Evolutionary conservation across 768 basidiomycete species (phyloP), one percentile per base, ranked within the genome.

Genomic region (Leucosporidium creatinivorum): DNA sequence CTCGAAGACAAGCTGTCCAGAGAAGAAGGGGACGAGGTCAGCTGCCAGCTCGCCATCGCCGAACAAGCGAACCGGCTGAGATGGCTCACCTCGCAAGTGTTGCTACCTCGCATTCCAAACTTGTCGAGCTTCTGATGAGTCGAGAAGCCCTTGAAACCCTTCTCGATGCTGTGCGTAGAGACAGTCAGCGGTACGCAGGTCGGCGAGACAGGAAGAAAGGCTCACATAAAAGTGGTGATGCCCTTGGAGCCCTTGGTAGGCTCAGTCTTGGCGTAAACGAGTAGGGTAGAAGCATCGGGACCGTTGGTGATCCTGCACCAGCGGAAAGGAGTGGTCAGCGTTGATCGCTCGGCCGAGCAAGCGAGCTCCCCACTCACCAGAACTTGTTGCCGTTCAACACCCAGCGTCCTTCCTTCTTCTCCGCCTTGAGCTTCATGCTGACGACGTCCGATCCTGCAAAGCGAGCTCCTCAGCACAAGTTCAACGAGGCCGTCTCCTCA

Each of bases 51-150:
- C 25, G 4, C 10, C n/a, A 59, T 15, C 50, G 26, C 50, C 50
- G 50, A 17, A 3, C 21, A 23, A 51, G n/a, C 21, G 13, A 1
- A 18, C 17, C 1, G 28, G 2, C 21, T 19, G 26, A 30, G 39
- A 44, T 18, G 4, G 36, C 93, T 86, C 28, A 96, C 80, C 76
- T 97, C 93, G 70, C 91, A 91, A 4, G 93, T 97, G 73, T 96
- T 92, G 67, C 89, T 91, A 49, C 93, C 93, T 73, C 93, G 81
- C 93, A 97, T 97, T 1, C 93, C 93, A 75, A 96, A 86, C 77
- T 97, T 97, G 78, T 97, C 93, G 26, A 97, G 81, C 74, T 93
- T 92, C 67, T 88, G 89, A 72, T 88, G 87, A 0, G 90, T 89
- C 9, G 90, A 91, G 78, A 93, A 93, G 1, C 91, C 93, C 52